Evolutionary conservation across 805 yeast species (phyloP).

Genomic region (Wickerhamiella alocasiicola): DNA sequence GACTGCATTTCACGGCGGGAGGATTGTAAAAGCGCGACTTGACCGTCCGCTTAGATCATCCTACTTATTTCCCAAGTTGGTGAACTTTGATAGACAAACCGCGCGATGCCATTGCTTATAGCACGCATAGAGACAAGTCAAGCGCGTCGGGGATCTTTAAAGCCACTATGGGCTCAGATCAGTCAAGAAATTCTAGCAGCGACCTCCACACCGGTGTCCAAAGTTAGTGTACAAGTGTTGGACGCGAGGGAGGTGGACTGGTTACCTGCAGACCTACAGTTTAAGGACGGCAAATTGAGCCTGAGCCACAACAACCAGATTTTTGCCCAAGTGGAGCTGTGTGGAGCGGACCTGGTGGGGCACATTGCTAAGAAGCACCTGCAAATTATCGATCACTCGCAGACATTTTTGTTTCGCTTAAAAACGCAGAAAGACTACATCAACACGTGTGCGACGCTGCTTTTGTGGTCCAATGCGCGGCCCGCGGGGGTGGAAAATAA

Average conservation of each 20-base stretch:
- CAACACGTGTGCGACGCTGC: conserved; percentile 13
- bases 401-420: conserved; percentile 11
- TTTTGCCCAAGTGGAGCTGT: conserved; percentile 14
- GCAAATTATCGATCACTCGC: conserved; percentile 12
- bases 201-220: conserved; percentile 1
- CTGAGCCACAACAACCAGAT: conserved; percentile 10
- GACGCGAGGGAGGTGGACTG: conserved; percentile 16
- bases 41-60: too few relatives aligned
- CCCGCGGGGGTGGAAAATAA: conserved; percentile 17
- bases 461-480: conserved; percentile 18
- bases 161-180: conserved; percentile 6
- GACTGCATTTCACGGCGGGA: too few relatives aligned
- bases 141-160: conserved; percentile 10
- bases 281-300: conserved; percentile 11
- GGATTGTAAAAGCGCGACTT: too few relatives aligned
- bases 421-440: conserved; percentile 7
- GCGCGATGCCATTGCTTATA: conserved; percentile 9
- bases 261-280: conserved; percentile 11
- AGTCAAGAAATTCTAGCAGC: conserved; percentile 3
- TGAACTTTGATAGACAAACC: too few relatives aligned
- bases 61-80: too few relatives aligned
- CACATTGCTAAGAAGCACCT: conserved; percentile 16
- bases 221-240: conserved; percentile 14
- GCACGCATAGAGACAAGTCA: conserved; percentile 5
- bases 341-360: conserved; percentile 16